Evolutionary conservation across 345 rosid species (phyloP).

Genomic region (Ceriops decandra): DNA sequence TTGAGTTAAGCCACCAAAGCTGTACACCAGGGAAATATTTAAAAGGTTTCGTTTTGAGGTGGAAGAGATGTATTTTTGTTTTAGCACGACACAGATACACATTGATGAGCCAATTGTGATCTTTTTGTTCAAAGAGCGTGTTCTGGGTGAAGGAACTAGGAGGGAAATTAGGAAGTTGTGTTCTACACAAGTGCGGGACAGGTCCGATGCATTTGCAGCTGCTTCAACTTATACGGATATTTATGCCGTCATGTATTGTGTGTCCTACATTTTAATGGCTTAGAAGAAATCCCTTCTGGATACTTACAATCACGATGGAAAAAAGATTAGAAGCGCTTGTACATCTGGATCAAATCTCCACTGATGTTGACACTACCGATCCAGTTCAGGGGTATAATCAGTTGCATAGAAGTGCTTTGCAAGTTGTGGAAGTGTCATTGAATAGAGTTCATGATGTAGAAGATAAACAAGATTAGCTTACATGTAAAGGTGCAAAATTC

Average conservation of each 20-base stretch:
- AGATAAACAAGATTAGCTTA: slow-evolving; percentile 37
- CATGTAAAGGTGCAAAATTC: slow-evolving; percentile 4
- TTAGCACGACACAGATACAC: slow-evolving; percentile 48
- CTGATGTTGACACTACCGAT: slow-evolving; percentile 44
- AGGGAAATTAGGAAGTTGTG: slow-evolving; percentile 56
- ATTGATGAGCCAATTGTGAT: slow-evolving; percentile 46
- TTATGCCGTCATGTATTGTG: slow-evolving; percentile 67
- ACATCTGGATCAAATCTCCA: slow-evolving; percentile 50
- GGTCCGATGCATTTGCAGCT: slow-evolving; percentile 69
- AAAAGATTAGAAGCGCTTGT: slow-evolving; percentile 61
- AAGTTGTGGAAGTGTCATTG: slow-evolving; percentile 71
- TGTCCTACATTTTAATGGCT: slow-evolving; percentile 53
- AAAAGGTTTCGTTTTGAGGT: slow-evolving; percentile 72
- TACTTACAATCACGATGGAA: slow-evolving; percentile 73
- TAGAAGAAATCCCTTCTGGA: slow-evolving; percentile 67
- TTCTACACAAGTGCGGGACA: slow-evolving; percentile 57
- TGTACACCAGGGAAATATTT: slow-evolving; percentile 66
- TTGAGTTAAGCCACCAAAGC: slow-evolving; percentile 71
- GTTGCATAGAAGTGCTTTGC: slow-evolving; percentile 72
- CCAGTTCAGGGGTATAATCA: slow-evolving; percentile 70
- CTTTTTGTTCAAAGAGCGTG: slow-evolving; percentile 62
- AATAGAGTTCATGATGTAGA: slow-evolving; percentile 62
- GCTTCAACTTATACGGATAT: slow-evolving; percentile 73
- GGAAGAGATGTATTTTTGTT: slow-evolving; percentile 65
- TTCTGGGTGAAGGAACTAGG: slow-evolving; percentile 34